Base-by-base conservation (phyloP, 116 monocot species). In the Cymodocea nodosa region DNA sequence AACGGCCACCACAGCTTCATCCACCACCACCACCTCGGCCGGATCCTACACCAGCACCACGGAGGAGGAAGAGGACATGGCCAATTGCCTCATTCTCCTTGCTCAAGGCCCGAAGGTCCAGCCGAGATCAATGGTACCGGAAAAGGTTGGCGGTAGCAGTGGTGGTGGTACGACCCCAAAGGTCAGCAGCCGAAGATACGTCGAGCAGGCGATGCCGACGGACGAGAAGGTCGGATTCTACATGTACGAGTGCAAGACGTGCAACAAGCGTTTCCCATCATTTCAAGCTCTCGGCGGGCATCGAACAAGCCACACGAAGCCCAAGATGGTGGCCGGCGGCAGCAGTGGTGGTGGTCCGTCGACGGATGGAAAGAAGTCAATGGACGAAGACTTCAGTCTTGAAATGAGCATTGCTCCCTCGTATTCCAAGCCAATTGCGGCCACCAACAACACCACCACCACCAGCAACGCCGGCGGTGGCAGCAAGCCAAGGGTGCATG, bases 241-340 rank as follows among this genome's bases (percentile, higher is more conserved):
- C 19, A 63, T 77, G 22, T 87, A 81, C 65, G 79, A 79, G 69
- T 87, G 87, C 79, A 88, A 84, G 73, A 88, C 84, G 4, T 88
- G 87, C 75, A 79, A 60, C 67, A 73, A 81, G 23, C 68, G 39
- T 70, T 88, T 88, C 77, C 55, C 65, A 36, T 79, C 87, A 2
- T 88, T 88, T 69, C 87, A 88, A 62, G 87, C 87, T 1, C 79
- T 87, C 4, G 87, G 87, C 1, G 88, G 88, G 1, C 84, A 83
- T 80, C 67, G 87, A 11, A 83, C 84, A 4, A 87, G 87, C 68
- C 87, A 87, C 70, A 81, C 72, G 72, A 87, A 79, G 69, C 78
- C 77, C 9, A 69, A 55, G 18, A 0, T 55, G 11, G 34, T 22
- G 25, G 0, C 17, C n/a, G 15, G 30, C 30, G n/a, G n/a, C n/a